Conservation (phyloP, 2,329 filamentous ascomycete species). For the Colletotrichum sp. region DNA sequence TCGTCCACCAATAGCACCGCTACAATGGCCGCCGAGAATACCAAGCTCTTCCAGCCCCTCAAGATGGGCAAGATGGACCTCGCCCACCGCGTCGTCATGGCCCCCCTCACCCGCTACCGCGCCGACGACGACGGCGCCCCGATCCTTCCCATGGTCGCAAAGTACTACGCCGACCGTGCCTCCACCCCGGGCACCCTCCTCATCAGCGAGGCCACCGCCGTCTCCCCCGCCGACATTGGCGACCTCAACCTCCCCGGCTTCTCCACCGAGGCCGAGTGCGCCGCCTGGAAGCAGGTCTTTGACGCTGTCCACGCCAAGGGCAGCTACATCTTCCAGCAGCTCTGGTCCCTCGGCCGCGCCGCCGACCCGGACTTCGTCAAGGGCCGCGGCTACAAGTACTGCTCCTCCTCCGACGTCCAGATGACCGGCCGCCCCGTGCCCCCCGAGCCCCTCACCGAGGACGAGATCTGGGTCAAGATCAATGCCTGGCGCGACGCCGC, state of each 20-base stretch:
- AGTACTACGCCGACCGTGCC: constrained; percentile 34
- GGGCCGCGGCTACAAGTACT: constrained; percentile 29
- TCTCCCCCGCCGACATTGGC: constrained; percentile 28
- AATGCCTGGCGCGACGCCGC: constrained; percentile 54
- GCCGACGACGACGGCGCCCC: constrained; percentile 42
- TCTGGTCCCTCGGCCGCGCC: constrained; percentile 22
- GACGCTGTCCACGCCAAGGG: constrained; percentile 31
- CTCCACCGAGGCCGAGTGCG: constrained; percentile 36
- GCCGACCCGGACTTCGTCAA: constrained; percentile 18
- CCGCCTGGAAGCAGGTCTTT: constrained; percentile 31
- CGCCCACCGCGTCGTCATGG: constrained; percentile 55
- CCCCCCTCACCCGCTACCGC: constrained; percentile 62
- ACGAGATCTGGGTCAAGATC: constrained; percentile 67
- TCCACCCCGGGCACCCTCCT: constrained; percentile 48
- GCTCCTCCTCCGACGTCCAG: constrained; percentile 26
- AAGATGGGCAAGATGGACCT: constrained; percentile 43
- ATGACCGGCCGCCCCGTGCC: constrained; percentile 26
- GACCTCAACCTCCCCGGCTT: constrained; percentile 45
- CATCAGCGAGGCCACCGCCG: constrained; percentile 34
- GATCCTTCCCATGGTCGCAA: constrained; percentile 25
- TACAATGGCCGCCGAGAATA: constrained; percentile 17
- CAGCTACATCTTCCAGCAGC: constrained; percentile 30
- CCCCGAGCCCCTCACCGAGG: constrained; percentile 33
- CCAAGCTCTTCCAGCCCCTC: constrained; percentile 48
- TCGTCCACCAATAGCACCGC: not conserved